Conservation (phyloP, 1,284 basidiomycete species). For the Neolentinus lepideus region DNA sequence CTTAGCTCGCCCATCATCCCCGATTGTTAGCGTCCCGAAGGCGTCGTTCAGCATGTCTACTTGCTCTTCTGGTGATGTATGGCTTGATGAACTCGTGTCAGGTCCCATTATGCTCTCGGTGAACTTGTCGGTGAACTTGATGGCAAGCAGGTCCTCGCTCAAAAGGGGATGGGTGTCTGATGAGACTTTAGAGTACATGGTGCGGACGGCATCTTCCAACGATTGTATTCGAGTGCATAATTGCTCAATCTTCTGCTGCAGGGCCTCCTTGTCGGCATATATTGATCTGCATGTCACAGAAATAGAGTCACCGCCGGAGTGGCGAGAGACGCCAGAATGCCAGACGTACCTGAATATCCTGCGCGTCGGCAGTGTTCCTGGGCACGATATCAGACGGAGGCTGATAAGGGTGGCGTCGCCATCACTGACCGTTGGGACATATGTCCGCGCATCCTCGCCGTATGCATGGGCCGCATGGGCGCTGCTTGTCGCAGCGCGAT, state of each 20-base stretch:
- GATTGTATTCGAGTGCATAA: conserved; percentile 57
- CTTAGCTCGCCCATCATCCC: conserved; percentile 54
- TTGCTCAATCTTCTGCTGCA: conserved; percentile 54
- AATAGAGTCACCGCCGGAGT: conserved; percentile 2
- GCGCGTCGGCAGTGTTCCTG: conserved; percentile 52
- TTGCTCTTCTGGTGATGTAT: conserved; percentile 13
- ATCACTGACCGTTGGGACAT: conserved; percentile 47
- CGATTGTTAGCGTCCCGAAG: conserved; percentile 52
- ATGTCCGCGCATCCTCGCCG: conserved; percentile 46
- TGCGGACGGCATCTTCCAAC: conserved; percentile 58
- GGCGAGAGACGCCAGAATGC: neutral
- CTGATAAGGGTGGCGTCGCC: neutral
- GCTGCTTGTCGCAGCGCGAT: conserved; percentile 61
- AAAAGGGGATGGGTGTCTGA: conserved; percentile 58
- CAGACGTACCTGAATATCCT: conserved; percentile 46
- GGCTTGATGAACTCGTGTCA: neutral
- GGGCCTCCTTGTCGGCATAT: conserved; percentile 65
- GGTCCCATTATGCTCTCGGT: conserved; percentile 13
- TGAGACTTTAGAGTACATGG: conserved; percentile 42
- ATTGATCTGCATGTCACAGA: conserved; percentile 41
- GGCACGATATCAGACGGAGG: conserved; percentile 8
- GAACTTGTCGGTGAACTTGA: conserved; percentile 40
- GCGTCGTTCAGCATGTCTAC: conserved; percentile 1
- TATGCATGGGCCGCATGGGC: conserved; percentile 49
- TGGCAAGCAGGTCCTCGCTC: conserved; percentile 42